Conservation (phyloP, 257 asterid genomes). For the Ilex asprella region DNA sequence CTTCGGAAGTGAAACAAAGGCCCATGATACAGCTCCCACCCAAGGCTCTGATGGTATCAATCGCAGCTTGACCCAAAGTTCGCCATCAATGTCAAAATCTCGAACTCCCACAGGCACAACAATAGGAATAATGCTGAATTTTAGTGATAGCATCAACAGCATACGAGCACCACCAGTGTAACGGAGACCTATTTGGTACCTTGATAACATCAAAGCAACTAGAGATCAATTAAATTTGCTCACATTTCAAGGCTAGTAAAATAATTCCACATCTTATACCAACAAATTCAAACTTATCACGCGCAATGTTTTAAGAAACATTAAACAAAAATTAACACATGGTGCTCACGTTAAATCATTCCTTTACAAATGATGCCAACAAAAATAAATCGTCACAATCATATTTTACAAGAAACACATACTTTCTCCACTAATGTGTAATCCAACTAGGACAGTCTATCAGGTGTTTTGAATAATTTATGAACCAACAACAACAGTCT, state of each 20-base stretch:
- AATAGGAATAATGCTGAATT: conserved; percentile 71
- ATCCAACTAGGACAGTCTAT: too few relatives aligned
- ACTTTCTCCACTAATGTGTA: too few relatives aligned
- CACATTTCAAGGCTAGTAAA: neutral
- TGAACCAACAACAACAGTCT: too few relatives aligned
- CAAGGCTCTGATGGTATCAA: conserved; percentile 93
- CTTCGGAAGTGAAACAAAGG: conserved; percentile 95
- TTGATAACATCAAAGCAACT: conserved; percentile 25
- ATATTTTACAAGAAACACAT: neutral
- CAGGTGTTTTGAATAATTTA: too few relatives aligned
- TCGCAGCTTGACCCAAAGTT: conserved; percentile 88
- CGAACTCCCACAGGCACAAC: conserved; percentile 87
- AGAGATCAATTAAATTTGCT: neutral
- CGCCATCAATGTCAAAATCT: conserved; percentile 95
- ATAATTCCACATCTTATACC: neutral
- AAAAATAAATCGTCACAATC: neutral
- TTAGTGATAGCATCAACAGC: conserved; percentile 79
- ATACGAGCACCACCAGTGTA: conserved; percentile 80
- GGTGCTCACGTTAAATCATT: too few relatives aligned
- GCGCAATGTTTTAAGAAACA: neutral
- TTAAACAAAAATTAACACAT: too few relatives aligned
- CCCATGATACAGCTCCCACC: conserved; percentile 99
- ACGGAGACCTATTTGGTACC: conserved; percentile 72
- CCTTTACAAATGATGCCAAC: neutral
- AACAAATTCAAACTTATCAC: neutral